Evolutionary conservation across 2,329 filamentous ascomycete species (phyloP).

Genomic region (Arthrobotrys sphaeroides): DNA sequence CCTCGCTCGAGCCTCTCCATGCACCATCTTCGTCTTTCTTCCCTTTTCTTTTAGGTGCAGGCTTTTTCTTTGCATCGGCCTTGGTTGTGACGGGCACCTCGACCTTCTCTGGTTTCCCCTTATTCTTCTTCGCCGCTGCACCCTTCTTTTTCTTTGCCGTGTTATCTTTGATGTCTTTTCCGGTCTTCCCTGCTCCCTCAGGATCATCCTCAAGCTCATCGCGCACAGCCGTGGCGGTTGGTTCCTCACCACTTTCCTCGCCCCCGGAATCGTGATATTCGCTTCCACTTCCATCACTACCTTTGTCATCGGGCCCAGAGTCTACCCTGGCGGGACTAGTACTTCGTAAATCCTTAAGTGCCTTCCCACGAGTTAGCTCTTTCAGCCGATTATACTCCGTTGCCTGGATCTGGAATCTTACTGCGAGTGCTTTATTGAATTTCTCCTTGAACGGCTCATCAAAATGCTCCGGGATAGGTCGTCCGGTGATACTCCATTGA

Average conservation of each 20-base stretch:
- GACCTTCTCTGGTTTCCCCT: background rate
- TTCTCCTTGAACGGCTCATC: background rate
- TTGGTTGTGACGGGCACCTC: background rate
- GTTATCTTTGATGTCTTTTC: background rate
- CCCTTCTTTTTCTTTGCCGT: background rate
- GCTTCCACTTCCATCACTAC: background rate
- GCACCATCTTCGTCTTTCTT: conserved; percentile 1
- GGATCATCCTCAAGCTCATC: background rate
- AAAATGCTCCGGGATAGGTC: conserved; percentile 12
- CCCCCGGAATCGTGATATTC: background rate
- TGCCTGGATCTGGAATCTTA: background rate
- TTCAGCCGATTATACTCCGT: background rate
- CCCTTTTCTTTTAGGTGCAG: background rate
- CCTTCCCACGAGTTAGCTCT: background rate
- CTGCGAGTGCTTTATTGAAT: background rate
- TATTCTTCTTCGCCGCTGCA: background rate
- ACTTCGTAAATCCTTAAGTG: too few relatives aligned
- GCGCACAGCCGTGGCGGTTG: background rate
- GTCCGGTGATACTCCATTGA: background rate
- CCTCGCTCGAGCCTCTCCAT: conserved; percentile 2
- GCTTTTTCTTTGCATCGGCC: background rate
- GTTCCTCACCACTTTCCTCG: background rate
- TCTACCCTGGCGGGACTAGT: too few relatives aligned
- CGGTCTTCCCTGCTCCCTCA: background rate
- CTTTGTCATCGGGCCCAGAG: background rate